Conservation (phyloP, 805 yeast species). For the Saccharomyces cerevisiae region DNA sequence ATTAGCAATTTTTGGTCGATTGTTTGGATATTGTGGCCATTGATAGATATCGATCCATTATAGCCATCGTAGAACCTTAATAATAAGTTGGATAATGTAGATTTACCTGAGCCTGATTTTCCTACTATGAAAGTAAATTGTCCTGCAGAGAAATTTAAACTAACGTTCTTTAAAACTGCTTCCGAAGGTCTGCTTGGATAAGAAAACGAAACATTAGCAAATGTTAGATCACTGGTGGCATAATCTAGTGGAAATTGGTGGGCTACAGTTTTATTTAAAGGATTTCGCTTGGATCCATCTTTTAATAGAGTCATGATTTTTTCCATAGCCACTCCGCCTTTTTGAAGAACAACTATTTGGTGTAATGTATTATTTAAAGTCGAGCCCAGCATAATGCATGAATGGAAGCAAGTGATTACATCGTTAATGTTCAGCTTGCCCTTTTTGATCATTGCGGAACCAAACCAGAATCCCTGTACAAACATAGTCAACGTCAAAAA, state of each 20-base stretch:
- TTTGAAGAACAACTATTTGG: slow-evolving; percentile 54
- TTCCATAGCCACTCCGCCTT: slow-evolving; percentile 61
- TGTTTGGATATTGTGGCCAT: slow-evolving; percentile 38
- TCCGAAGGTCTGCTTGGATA: slow-evolving; percentile 51
- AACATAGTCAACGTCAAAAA: slow-evolving; percentile 62
- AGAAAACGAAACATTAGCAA: slow-evolving; percentile 49
- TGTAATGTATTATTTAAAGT: slow-evolving; percentile 47
- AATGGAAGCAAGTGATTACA: slow-evolving; percentile 74
- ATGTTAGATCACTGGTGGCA: slow-evolving; percentile 31
- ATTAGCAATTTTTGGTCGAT: slow-evolving; percentile 47
- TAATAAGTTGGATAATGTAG: slow-evolving; percentile 62
- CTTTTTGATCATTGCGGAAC: slow-evolving; percentile 52
- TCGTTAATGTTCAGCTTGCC: slow-evolving; percentile 48
- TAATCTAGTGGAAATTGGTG: background rate
- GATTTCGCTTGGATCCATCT: background rate
- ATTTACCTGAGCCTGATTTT: slow-evolving; percentile 87
- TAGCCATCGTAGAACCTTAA: slow-evolving; percentile 46
- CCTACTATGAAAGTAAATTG: slow-evolving; percentile 66
- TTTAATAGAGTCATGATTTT: slow-evolving; percentile 40
- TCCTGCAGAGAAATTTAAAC: slow-evolving; percentile 39
- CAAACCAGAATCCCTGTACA: slow-evolving; percentile 91
- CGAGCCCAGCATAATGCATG: slow-evolving; percentile 68
- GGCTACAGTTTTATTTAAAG: background rate
- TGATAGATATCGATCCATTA: slow-evolving; percentile 52
- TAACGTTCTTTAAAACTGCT: slow-evolving; percentile 41